These are phyloP conservation scores for Zizania palustris DNA, from an alignment of 202 grass and related monocot genomes.

Conservation along the genomic window DNA sequence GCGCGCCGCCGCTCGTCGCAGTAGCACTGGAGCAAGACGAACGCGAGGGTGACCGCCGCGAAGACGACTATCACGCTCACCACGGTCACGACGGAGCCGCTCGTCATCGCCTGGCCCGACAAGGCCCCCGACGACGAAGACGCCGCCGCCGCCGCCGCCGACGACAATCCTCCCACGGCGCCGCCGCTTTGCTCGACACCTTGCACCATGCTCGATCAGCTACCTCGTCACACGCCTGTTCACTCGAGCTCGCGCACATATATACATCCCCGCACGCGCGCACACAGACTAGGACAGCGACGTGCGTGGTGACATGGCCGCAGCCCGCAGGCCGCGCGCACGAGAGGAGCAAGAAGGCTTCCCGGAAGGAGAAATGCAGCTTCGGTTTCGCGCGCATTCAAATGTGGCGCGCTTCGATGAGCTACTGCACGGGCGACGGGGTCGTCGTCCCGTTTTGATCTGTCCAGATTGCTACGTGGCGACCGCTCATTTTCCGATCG, in stretches of 20 bases:
- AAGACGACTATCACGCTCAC: constrained; percentile 36
- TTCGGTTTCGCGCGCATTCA: background rate
- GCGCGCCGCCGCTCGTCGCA: background rate
- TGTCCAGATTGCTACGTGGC: no score
- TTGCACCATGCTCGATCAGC: constrained; percentile 5
- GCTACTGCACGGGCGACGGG: no score
- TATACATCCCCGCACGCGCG: background rate
- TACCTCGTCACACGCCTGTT: background rate
- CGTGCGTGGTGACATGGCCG: background rate
- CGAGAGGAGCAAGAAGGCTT: background rate
- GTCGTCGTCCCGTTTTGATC: no score
- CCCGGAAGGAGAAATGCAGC: background rate
- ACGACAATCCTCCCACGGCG: background rate
- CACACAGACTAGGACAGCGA: background rate
- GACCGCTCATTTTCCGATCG: no score
- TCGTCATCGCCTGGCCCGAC: background rate
- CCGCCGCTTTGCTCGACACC: background rate
- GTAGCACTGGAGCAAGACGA: constrained; percentile 36
- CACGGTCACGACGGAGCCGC: constrained; percentile 8
- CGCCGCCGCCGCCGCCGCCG: background rate
- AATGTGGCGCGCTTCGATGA: no score
- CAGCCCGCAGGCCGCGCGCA: no score
- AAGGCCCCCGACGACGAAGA: background rate
- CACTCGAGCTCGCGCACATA: background rate
- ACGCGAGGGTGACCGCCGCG: background rate